phyloP scores from a whole-genome alignment of 2,329 filamentous ascomycete species.

The Davidsoniella neocaledoniae region DNA sequence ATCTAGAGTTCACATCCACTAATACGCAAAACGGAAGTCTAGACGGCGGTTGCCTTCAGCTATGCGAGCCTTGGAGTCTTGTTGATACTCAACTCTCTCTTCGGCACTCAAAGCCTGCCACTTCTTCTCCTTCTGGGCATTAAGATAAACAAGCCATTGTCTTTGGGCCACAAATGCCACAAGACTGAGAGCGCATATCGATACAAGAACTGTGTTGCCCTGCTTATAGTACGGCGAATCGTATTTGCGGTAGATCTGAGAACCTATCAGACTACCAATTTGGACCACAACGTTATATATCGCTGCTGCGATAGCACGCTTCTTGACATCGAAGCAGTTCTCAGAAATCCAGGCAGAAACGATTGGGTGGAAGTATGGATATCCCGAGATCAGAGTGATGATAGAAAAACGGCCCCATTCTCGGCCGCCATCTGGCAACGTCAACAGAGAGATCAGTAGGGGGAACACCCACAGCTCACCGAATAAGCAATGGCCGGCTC shows the following conservation, averaged over 20 bases:
- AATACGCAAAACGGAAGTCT: slow-evolving; percentile 14
- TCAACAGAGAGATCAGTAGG: slow-evolving; percentile 19
- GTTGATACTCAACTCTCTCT: slow-evolving; percentile 10
- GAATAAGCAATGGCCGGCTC: slow-evolving; percentile 18
- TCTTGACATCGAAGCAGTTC: slow-evolving; percentile 45
- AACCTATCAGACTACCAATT: slow-evolving; percentile 27
- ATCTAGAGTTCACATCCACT: neutral
- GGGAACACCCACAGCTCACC: slow-evolving; percentile 21
- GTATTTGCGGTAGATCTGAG: slow-evolving; percentile 31
- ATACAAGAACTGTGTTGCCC: slow-evolving; percentile 25
- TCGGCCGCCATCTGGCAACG: slow-evolving; percentile 17
- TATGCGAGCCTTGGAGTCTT: slow-evolving; percentile 12
- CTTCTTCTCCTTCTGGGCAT: slow-evolving; percentile 14
- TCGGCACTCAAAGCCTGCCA: slow-evolving; percentile 12
- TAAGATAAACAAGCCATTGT: slow-evolving; percentile 24
- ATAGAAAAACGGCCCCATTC: slow-evolving; percentile 19
- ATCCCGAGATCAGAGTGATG: slow-evolving; percentile 20
- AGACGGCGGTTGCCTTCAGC: slow-evolving; percentile 14
- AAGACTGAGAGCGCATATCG: slow-evolving; percentile 16
- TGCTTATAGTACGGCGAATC: slow-evolving; percentile 26
- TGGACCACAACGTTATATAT: slow-evolving; percentile 29
- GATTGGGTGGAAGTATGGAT: slow-evolving; percentile 27
- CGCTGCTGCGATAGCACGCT: slow-evolving; percentile 43
- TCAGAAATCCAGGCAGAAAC: slow-evolving; percentile 32
- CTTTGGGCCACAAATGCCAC: slow-evolving; percentile 25